A percentile compares a stretch with the other conserved stretches of the same genome.
Conservation (phyloP, 1,139 yeast species). For the Wickerhamomyces sp. region DNA sequence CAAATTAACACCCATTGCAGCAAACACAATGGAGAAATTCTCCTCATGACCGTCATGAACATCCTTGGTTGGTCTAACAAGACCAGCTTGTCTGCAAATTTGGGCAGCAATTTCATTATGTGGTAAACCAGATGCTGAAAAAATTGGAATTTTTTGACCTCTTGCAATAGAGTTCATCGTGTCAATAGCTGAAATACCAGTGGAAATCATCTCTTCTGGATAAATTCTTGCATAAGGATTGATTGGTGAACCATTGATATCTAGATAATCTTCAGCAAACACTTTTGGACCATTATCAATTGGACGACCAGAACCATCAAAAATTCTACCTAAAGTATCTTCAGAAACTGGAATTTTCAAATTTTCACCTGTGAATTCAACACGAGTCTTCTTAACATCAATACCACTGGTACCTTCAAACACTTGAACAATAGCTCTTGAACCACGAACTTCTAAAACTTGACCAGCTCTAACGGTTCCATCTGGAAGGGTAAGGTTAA, state of each 20-base stretch:
- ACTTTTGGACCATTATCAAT: constrained; percentile 98
- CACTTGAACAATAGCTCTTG: constrained; percentile 96
- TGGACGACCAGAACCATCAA: constrained; percentile 98
- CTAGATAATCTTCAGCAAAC: constrained; percentile 96
- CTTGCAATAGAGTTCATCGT: constrained; percentile 99
- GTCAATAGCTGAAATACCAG: constrained; percentile 97
- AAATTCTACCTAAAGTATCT: constrained; percentile 95
- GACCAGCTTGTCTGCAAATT: constrained; percentile 98
- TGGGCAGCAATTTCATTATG: constrained; percentile 99
- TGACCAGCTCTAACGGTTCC: constrained; percentile 95
- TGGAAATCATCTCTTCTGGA: constrained; percentile 99
- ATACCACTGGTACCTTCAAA: constrained; percentile 98
- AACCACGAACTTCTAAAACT: constrained; percentile 95
- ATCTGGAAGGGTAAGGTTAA: constrained; percentile 91
- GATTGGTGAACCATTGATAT: constrained; percentile 97
- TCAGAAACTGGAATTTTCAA: constrained; percentile 93
- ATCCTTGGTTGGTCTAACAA: constrained; percentile 98
- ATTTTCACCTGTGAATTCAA: constrained; percentile 94
- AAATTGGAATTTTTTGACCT: constrained; percentile 98
- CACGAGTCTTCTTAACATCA: constrained; percentile 95
- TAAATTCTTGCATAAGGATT: constrained; percentile 97
- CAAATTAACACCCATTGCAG: constrained; percentile 96
- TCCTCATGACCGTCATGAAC: constrained; percentile 99
- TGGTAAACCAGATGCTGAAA: constrained; percentile 98
- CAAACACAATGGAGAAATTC: constrained; percentile 96